phyloP scores from a whole-genome alignment of 2,329 filamentous ascomycete genomes.

The Septoria petroselini region DNA sequence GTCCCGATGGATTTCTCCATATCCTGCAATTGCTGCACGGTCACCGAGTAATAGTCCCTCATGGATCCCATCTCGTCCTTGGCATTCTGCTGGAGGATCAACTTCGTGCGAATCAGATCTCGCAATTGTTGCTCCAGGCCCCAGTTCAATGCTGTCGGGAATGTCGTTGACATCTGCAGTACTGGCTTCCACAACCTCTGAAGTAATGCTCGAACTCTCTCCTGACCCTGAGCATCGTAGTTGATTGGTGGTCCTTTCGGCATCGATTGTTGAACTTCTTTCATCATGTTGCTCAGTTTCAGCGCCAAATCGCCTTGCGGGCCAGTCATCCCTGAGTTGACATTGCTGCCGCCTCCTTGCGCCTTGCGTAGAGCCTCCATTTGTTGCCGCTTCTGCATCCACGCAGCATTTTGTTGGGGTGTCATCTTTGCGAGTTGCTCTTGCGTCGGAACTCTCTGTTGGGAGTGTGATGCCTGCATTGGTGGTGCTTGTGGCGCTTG shows the following conservation, averaged over 20 bases:
- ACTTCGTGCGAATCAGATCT: slow-evolving; percentile 29
- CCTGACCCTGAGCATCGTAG: slow-evolving; percentile 23
- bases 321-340: background rate
- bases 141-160: slow-evolving; percentile 23
- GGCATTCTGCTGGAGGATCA: slow-evolving; percentile 32
- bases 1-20: slow-evolving; percentile 26
- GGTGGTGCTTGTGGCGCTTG: slow-evolving; percentile 35
- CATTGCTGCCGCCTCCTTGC: slow-evolving; percentile 20
- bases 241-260: slow-evolving; percentile 32
- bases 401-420: slow-evolving; percentile 14
- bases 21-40: slow-evolving; percentile 27
- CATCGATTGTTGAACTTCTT: slow-evolving; percentile 25
- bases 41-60: slow-evolving; percentile 33
- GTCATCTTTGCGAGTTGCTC: slow-evolving; percentile 31
- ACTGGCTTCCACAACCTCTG: slow-evolving; percentile 30
- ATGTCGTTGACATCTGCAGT: slow-evolving; percentile 28
- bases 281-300: slow-evolving; percentile 17
- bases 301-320: slow-evolving; percentile 6
- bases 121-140: slow-evolving; percentile 28
- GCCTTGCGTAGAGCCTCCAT: slow-evolving; percentile 31
- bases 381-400: slow-evolving; percentile 17
- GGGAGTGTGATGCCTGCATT: slow-evolving; percentile 28
- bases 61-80: slow-evolving; percentile 28
- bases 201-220: slow-evolving; percentile 27
- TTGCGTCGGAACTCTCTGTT: slow-evolving; percentile 18